These are phyloP conservation scores for Candida easanensis DNA, from an alignment of 805 yeast species.

Conservation along the genomic window DNA sequence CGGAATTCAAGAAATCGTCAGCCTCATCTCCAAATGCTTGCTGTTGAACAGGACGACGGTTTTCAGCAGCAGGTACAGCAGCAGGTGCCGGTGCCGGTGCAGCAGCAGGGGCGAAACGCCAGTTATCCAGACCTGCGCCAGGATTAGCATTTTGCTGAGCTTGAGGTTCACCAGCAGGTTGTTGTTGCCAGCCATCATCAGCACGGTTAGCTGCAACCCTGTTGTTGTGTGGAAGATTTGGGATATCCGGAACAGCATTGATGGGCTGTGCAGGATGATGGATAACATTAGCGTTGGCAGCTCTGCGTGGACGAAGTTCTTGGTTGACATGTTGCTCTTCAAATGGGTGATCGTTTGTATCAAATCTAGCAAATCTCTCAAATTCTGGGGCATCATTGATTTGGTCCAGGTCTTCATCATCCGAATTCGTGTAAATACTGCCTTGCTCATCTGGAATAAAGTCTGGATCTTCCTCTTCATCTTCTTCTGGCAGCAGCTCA, in stretches of 20 bases:
- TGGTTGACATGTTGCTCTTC: neutral
- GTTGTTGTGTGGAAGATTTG: slow-evolving; percentile 1
- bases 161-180: no score
- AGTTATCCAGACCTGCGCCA: neutral
- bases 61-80: neutral
- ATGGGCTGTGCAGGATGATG: neutral
- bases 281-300: neutral
- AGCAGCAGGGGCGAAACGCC: neutral
- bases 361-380: slow-evolving; percentile 16
- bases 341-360: slow-evolving; percentile 12
- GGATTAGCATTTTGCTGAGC: neutral
- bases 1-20: slow-evolving; percentile 13
- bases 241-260: slow-evolving; percentile 2
- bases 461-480: slow-evolving; percentile 31
- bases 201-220: neutral
- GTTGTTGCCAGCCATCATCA: neutral
- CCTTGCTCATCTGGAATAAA: slow-evolving; percentile 24
- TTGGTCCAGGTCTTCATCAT: slow-evolving; percentile 14
- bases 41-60: no score
- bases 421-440: slow-evolving; percentile 5
- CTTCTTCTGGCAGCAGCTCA: slow-evolving; percentile 22
- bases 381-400: slow-evolving; percentile 19
- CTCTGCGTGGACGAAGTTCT: neutral
- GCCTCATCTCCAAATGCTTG: slow-evolving; percentile 9
- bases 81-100: neutral